Base-by-base conservation (phyloP, 768 basidiomycete genomes). In the Floccularia luteovirens region DNA sequence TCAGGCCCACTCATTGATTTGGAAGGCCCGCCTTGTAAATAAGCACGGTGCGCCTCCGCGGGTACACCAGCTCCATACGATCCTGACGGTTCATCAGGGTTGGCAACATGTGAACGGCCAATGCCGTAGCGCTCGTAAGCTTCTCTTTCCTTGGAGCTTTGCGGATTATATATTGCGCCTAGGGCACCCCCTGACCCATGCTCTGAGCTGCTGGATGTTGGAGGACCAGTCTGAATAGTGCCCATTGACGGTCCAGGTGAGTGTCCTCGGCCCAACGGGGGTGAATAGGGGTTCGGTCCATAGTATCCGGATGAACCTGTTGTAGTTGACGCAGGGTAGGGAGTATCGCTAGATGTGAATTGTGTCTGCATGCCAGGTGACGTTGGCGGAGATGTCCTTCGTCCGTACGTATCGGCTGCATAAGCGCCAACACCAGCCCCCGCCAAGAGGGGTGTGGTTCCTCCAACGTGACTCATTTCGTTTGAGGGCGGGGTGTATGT, bases 401-500 rank as follows among this genome's bases (percentile, higher is more conserved):
- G 33, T 10, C 17, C 11, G 38, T 39, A 39, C 20, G 11, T 5
- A 3, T 12, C 4, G 10, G 27, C 38, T 12, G 12, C 38, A 14
- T 11, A 17, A 13, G 24, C 38, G 24, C 38, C 38, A 12, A 14
- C 38, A 21, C 13, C 25, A 2, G 14, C 24, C 3, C 38, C 38
- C 13, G 38, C 5, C 8, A 34, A 17, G 33, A 34, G 11, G 17
- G 33, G 33, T 8, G 27, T 14, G 14, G 27, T 8, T 8, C 33
- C 17, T 8, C 14, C 27, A 12, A 30, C 27, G 11, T 39, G n/a
- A 3, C 24, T 10, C 38, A 39, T 39, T 28, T 39, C 38, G 13
- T 30, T 11, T 13, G 12, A n/a, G 12, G 20, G 24, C 7, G 24
- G 47, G 6, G 45, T 41, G 19, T 50, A 48, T n/a, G 35, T 42